Evolutionary conservation across 2,329 filamentous ascomycete species (phyloP).

Genomic region (Apiospora hydei): DNA sequence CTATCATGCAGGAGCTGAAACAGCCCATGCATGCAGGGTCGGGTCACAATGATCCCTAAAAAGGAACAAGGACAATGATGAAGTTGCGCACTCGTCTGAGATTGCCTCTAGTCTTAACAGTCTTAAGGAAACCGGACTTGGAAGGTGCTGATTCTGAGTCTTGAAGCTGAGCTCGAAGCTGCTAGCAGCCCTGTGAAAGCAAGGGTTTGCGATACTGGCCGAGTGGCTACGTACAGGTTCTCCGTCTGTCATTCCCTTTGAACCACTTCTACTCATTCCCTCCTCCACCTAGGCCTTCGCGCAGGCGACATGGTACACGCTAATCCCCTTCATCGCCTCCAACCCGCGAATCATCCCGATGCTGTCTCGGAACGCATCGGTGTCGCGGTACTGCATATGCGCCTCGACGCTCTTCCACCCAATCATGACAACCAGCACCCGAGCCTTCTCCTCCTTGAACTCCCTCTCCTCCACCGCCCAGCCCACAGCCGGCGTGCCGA

Average conservation of each 20-base stretch:
- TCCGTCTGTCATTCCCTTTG: not conserved
- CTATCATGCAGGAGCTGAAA: not conserved
- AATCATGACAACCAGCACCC: slow-evolving; percentile 5
- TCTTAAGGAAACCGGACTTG: not conserved
- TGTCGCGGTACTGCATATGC: slow-evolving; percentile 14
- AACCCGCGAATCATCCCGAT: not conserved
- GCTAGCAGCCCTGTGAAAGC: not conserved
- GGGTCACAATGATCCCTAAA: not conserved
- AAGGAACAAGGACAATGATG: not conserved
- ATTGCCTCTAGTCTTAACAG: not conserved
- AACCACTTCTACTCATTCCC: not conserved
- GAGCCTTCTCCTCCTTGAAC: not conserved
- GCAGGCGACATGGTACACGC: not conserved
- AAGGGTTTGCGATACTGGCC: no score
- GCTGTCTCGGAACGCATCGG: not conserved
- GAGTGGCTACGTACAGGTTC: not conserved
- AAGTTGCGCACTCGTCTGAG: not conserved
- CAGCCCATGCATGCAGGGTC: not conserved
- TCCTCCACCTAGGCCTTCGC: not conserved
- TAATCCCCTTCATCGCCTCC: slow-evolving; percentile 1
- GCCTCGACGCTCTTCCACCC: slow-evolving; percentile 20
- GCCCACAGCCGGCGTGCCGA: not conserved
- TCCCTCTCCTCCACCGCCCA: slow-evolving; percentile 13
- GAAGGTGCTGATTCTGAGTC: not conserved
- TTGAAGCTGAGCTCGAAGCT: not conserved